Evolutionary conservation across 148 eudicot species (phyloP), one percentile per base, ranked within the genome.

Genomic region (Arbutus unedo): DNA sequence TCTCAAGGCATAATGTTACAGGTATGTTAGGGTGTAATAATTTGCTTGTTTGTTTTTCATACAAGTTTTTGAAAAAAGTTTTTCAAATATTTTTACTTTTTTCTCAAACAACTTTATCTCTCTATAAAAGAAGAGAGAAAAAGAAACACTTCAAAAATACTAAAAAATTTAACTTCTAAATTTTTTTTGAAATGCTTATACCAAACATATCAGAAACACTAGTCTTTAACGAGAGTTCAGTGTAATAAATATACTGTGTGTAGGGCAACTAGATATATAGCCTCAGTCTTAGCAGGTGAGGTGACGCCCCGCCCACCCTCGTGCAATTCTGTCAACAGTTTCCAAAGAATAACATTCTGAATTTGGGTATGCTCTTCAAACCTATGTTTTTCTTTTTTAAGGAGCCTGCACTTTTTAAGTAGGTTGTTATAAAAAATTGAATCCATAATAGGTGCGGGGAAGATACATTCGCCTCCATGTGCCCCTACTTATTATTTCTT

Each of bases 311-410:
- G 38, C 38, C 38, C 38, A 21, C 38, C 1, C 11, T 62, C 25
- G 19, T 60, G 67, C 67, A n/a, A 21, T 62, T 62, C 68, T 62
- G 68, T 23, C 68, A 62, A 62, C 68, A 62, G 14, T 62, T 62
- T 62, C 68, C 68, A 21, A 62, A 62, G 41, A 62, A 62, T 23
- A 62, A 62, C 23, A 62, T 62, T 62, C 68, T 9, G 13, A 62
- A 23, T 62, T 62, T 21, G 68, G 68, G 38, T 62, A n/a, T 62
- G 68, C 68, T 8, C 38, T 3, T 62, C 68, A 62, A 38, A 21
- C 41, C 38, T 62, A 62, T 62, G 38, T 2, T 62, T 62, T 23
- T 23, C 68, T 62, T 23, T 19, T 62, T 21, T 8, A 0, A 38
- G 38, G 23, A n/a, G 66, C 10, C 66, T 5, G 2, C 5, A 21